Evolutionary conservation across 2,329 filamentous ascomycete species (phyloP).

Genomic region (Ilyonectria robusta): DNA sequence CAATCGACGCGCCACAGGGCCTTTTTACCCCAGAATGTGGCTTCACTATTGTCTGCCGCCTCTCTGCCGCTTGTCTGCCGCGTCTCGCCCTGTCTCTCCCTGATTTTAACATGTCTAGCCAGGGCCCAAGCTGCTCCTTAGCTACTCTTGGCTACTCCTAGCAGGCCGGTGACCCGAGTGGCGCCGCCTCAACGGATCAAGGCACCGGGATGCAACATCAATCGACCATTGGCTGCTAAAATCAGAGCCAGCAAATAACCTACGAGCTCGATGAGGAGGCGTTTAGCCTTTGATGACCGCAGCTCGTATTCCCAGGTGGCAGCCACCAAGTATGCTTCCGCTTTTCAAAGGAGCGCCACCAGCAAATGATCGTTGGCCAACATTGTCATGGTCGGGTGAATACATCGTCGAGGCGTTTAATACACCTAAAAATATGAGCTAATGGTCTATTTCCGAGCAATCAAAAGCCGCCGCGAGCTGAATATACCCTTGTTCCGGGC

Average conservation of each 20-base stretch:
- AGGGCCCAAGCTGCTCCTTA: not conserved
- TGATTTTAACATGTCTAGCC: not conserved
- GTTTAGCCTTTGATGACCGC: slow-evolving; percentile 2
- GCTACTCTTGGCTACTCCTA: not conserved
- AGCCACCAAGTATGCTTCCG: slow-evolving; percentile 5
- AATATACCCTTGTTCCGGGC: too few species aligned
- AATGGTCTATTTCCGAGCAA: not conserved
- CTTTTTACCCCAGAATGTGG: not conserved
- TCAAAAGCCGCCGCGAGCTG: not conserved
- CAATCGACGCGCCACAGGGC: not conserved
- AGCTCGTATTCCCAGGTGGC: slow-evolving; percentile 5
- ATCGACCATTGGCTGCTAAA: slow-evolving; percentile 1
- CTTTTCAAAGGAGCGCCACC: not conserved
- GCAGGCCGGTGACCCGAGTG: not conserved
- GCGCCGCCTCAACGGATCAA: not conserved
- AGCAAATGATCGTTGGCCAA: not conserved
- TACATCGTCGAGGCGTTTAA: not conserved
- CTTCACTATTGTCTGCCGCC: not conserved
- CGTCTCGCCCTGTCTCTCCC: not conserved
- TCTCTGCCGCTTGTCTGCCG: not conserved
- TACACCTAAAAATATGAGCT: slow-evolving; percentile 5
- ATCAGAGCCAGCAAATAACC: slow-evolving; percentile 1
- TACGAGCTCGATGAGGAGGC: not conserved
- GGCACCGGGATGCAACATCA: not conserved
- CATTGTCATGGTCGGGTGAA: not conserved